Base-by-base conservation (phyloP, 2,329 filamentous ascomycete genomes). In the Hymenoscyphus repandus region DNA sequence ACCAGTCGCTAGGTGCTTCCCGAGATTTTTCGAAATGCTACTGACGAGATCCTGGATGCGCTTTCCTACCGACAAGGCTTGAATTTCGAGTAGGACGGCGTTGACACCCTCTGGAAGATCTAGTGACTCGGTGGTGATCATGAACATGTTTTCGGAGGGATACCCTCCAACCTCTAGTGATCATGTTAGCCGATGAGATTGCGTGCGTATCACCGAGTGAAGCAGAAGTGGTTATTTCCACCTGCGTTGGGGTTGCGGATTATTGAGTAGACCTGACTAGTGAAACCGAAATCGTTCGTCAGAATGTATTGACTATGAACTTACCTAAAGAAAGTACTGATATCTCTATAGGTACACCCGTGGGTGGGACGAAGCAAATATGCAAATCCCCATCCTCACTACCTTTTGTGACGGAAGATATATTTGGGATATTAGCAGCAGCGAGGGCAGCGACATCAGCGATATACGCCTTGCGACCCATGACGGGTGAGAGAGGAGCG, bases 381-480 rank as follows among this genome's bases (percentile, higher is more conserved):
- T 75, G 76, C 50, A 95, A 74, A 50, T 87, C 81, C 45, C 86
- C 88, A 66, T 92, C 86, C 31, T 86, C 84, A 5, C 83, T 80
- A 13, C 86, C 86, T 33, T 72, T 70, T 32, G 70, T 69, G 20
- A 95, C 69, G 32, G 73, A 64, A 43, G 69, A 69, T 43, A 93
- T 72, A 44, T 75, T 69, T 1, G 70, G 56, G 42, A 80, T 60
- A 70, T 2, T 60, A 60, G 17, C 68, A 62, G 37, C 64, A 61
- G 12, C 62, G 53, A 70, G 62, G 74, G 69, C 56, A 27, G 62
- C 60, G 31, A 76, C 53, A 64, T 91, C 85, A 45, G 73, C 70
- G 43, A 82, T 73, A 66, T 88, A 91, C 33, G 78, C 76, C 61
- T 77, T 79, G 52, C 83, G 76, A 56, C 82, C 77, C 87, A 90